phyloP scores from a whole-genome alignment of 306 rosid genomes.

The Dalbergia cultrata region DNA sequence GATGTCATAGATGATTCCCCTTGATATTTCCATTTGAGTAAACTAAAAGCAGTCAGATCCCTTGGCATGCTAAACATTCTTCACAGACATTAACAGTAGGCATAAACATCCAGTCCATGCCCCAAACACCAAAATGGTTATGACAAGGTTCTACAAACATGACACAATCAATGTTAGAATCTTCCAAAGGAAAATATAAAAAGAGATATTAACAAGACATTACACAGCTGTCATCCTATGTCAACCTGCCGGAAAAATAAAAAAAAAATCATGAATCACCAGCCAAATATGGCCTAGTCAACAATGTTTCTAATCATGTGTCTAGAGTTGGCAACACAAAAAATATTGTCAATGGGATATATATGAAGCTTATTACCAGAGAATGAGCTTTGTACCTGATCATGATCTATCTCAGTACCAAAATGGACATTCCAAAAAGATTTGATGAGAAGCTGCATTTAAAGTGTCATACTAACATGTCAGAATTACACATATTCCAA shows the following conservation, averaged over 20 bases:
- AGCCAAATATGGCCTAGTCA: constrained; percentile 4
- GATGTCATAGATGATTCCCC: constrained; percentile 68
- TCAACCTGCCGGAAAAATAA: not conserved
- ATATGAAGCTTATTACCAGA: constrained; percentile 13
- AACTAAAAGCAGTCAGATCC: constrained; percentile 51
- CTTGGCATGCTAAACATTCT: constrained; percentile 82
- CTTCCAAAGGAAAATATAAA: constrained; percentile 31
- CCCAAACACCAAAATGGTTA: constrained; percentile 55
- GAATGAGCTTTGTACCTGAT: constrained; percentile 37
- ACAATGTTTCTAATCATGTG: constrained; percentile 5
- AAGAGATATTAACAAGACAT: constrained; percentile 1
- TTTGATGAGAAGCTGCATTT: constrained; percentile 32
- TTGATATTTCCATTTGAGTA: constrained; percentile 67
- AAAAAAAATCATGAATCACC: constrained; percentile 1
- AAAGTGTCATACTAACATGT: constrained; percentile 29
- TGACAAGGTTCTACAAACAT: constrained; percentile 46
- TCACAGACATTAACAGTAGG: constrained; percentile 64
- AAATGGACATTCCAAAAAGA: constrained; percentile 4
- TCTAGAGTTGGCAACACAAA: constrained; percentile 13
- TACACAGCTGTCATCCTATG: not conserved
- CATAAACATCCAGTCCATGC: constrained; percentile 75
- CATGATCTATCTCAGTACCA: constrained; percentile 32
- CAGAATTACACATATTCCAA: constrained; percentile 32
- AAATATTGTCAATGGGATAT: not conserved
- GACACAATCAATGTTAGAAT: constrained; percentile 40